These are phyloP conservation scores for Sphaerulina musiva DNA, from an alignment of 2,329 filamentous ascomycete species.

Conservation along the genomic window DNA sequence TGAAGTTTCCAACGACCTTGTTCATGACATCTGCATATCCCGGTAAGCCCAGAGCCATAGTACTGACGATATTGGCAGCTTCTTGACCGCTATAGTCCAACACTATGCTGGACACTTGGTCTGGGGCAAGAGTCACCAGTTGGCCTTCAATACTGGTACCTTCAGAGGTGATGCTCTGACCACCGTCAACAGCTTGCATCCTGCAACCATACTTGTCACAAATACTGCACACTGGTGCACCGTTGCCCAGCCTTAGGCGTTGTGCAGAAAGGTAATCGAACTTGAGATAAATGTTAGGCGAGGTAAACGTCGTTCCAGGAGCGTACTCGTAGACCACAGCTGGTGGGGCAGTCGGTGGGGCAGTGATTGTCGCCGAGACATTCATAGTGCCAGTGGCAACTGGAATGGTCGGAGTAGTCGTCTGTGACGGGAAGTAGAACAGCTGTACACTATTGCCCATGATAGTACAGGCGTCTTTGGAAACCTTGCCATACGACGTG, in stretches of 20 bases:
- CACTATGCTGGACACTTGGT: constrained; percentile 16
- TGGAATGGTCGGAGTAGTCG: constrained; percentile 1
- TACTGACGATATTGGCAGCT: constrained; percentile 10
- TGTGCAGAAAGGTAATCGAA: constrained; percentile 18
- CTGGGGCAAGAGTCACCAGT: constrained; percentile 11
- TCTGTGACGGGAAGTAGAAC: constrained; percentile 20
- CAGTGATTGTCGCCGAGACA: constrained; percentile 1
- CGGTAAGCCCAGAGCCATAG: constrained; percentile 6
- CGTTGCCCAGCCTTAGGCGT: neutral
- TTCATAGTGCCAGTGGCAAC: constrained; percentile 3
- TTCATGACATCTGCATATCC: constrained; percentile 11
- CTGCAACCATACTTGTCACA: constrained; percentile 9
- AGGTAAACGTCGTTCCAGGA: constrained; percentile 20
- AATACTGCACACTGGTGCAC: neutral
- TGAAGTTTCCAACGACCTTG: constrained; percentile 6
- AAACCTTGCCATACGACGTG: constrained; percentile 2
- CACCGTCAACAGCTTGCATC: constrained; percentile 8
- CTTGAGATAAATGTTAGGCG: constrained; percentile 21
- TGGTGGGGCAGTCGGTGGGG: neutral
- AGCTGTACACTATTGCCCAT: constrained; percentile 20
- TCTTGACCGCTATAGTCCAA: constrained; percentile 6
- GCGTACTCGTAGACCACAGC: constrained; percentile 12
- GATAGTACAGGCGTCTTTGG: constrained; percentile 12
- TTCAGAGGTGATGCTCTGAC: neutral
- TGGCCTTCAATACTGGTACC: constrained; percentile 11